phyloP scores from a whole-genome alignment of 495 filamentous ascomycete genomes.

The Hyaloscypha finlandica region DNA sequence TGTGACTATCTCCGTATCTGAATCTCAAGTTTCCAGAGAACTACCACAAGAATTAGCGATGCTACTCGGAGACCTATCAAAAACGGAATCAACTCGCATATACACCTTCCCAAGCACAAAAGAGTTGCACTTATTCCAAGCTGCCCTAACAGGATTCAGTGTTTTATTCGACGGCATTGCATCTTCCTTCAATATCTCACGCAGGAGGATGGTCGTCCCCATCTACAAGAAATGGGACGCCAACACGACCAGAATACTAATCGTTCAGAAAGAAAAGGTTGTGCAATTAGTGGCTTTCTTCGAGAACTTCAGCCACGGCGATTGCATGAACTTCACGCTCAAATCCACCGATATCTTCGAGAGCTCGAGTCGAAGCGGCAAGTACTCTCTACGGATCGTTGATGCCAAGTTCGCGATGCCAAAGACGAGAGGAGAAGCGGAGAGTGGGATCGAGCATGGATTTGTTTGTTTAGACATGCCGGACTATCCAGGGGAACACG shows the following conservation, averaged over 20 bases:
- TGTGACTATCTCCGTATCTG: slow-evolving; percentile 66
- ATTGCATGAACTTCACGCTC: slow-evolving; percentile 84
- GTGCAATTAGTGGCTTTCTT: slow-evolving; percentile 82
- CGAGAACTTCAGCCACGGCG: slow-evolving; percentile 76
- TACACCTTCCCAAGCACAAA: slow-evolving; percentile 52
- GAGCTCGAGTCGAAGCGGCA: slow-evolving; percentile 63
- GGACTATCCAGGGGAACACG: slow-evolving; percentile 86
- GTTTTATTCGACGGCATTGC: slow-evolving; percentile 77
- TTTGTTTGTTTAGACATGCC: slow-evolving; percentile 84
- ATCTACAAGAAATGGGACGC: slow-evolving; percentile 92
- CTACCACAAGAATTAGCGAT: slow-evolving; percentile 53
- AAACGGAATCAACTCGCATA: slow-evolving; percentile 46
- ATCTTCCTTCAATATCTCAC: slow-evolving; percentile 74
- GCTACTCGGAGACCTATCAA: slow-evolving; percentile 47
- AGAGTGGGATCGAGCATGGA: slow-evolving; percentile 49
- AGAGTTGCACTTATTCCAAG: slow-evolving; percentile 77
- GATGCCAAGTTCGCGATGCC: slow-evolving; percentile 91
- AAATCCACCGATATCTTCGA: slow-evolving; percentile 82
- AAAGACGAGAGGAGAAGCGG: slow-evolving; percentile 32
- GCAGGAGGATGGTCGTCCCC: slow-evolving; percentile 84
- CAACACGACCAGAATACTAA: slow-evolving; percentile 69
- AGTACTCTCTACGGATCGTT: slow-evolving; percentile 69
- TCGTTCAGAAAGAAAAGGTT: slow-evolving; percentile 71
- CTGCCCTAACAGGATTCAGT: slow-evolving; percentile 72
- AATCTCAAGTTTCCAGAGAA: slow-evolving; percentile 60